A percentile compares a stretch with the other conserved stretches of the same genome.
Conservation (phyloP, 202 grass and related monocot genomes). For the Bolboschoenoplectus hybrid region DNA sequence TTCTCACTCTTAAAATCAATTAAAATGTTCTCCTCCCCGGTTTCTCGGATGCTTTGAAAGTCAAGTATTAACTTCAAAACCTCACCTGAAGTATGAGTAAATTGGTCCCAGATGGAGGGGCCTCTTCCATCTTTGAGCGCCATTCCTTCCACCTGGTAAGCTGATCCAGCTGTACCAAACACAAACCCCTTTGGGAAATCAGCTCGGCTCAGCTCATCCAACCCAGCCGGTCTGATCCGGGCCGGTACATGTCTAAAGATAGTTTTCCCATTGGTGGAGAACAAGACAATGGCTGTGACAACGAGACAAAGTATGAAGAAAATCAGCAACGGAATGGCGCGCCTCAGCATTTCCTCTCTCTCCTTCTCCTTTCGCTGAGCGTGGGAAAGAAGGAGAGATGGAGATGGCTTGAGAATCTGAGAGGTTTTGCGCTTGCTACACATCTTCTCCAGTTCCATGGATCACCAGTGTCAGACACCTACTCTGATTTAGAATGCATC, state of each 20-base stretch:
- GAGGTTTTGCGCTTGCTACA: conserved; percentile 33
- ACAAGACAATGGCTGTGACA: conserved; percentile 12
- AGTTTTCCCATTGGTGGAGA: conserved; percentile 3
- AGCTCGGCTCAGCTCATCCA: conserved; percentile 56
- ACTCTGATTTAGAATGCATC: no score
- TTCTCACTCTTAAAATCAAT: background rate
- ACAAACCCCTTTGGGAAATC: conserved; percentile 71
- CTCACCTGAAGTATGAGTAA: conserved; percentile 45
- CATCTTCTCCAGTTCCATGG: conserved; percentile 16
- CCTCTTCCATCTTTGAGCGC: conserved; percentile 65
- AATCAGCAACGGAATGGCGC: background rate
- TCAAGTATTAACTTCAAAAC: background rate
- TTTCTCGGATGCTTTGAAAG: background rate
- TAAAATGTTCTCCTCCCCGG: background rate
- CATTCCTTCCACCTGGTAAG: conserved; percentile 86
- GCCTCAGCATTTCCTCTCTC: conserved; percentile 23
- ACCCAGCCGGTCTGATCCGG: conserved; percentile 31
- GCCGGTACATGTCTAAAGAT: background rate
- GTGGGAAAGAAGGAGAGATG: conserved; percentile 13
- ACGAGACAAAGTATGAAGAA: conserved; percentile 29
- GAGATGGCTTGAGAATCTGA: conserved; percentile 22
- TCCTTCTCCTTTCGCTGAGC: background rate
- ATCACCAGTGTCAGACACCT: background rate
- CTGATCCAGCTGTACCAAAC: conserved; percentile 77
- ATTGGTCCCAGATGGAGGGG: conserved; percentile 64